Percentiles rank a stretch among this genome's conserved stretches.
phyloP scores from a whole-genome alignment of 768 basidiomycete species.

The Mycena venus region DNA sequence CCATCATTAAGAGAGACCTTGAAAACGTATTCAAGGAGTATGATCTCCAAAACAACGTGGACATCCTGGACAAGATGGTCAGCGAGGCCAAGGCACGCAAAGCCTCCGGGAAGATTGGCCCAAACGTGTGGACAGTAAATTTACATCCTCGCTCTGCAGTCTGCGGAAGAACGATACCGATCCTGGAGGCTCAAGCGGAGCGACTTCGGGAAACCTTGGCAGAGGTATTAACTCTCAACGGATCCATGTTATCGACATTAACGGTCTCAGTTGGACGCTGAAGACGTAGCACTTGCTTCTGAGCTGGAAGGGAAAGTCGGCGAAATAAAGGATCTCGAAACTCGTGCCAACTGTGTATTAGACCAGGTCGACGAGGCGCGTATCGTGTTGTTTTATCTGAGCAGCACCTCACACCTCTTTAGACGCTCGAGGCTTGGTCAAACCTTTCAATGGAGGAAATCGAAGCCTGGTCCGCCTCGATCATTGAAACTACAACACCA shows the following conservation, averaged over 20 bases:
- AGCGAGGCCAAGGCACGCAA: constrained; percentile 75
- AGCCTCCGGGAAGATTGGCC: constrained; percentile 58
- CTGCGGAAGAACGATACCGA: constrained; percentile 72
- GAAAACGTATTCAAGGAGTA: constrained; percentile 80
- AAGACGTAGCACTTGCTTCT: constrained; percentile 52
- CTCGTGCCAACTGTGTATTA: constrained; percentile 60
- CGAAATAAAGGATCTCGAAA: constrained; percentile 61
- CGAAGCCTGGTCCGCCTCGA: constrained; percentile 67
- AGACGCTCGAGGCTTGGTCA: constrained; percentile 67
- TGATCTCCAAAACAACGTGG: constrained; percentile 76
- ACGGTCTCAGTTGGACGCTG: constrained; percentile 64
- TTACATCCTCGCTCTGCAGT: constrained; percentile 74
- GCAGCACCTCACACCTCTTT: not conserved
- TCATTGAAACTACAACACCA: constrained; percentile 55
- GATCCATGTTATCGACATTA: not conserved
- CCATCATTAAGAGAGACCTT: constrained; percentile 64
- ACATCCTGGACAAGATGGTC: constrained; percentile 77
- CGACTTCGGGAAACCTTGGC: constrained; percentile 54
- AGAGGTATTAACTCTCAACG: constrained; percentile 45
- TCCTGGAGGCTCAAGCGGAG: constrained; percentile 60
- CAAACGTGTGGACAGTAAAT: constrained; percentile 76
- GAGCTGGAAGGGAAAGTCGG: constrained; percentile 64
- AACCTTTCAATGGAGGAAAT: constrained; percentile 75
- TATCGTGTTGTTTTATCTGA: not conserved
- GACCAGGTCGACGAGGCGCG: constrained; percentile 68